These are phyloP conservation scores for Colletotrichum trifolii DNA, from an alignment of 2,329 filamentous ascomycete species.

Conservation along the genomic window DNA sequence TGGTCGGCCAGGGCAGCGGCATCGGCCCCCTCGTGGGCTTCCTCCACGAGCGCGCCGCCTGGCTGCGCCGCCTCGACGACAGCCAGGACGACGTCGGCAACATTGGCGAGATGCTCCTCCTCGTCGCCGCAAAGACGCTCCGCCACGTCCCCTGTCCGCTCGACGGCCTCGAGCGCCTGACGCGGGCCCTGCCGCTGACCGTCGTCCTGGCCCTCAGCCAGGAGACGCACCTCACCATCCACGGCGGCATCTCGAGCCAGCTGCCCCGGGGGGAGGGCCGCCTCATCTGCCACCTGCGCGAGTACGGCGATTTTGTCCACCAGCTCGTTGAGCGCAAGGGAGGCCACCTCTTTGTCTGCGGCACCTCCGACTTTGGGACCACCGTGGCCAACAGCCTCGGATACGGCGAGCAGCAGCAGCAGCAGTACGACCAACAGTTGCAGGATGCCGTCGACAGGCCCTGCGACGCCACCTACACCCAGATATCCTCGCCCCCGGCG, in stretches of 20 bases:
- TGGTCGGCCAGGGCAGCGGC: constrained; percentile 23
- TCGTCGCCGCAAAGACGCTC: constrained; percentile 22
- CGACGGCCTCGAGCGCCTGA: constrained; percentile 17
- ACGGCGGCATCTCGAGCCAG: constrained; percentile 10
- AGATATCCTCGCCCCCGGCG: constrained; percentile 6
- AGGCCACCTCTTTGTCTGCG: constrained; percentile 30
- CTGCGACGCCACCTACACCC: neutral
- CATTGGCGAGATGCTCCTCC: constrained; percentile 15
- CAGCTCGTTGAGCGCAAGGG: constrained; percentile 14
- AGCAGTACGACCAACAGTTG: neutral
- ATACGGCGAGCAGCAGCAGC: constrained; percentile 10
- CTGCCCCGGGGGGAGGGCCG: constrained; percentile 3
- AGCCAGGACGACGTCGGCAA: neutral
- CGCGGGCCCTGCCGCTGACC: constrained; percentile 17
- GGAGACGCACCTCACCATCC: constrained; percentile 24
- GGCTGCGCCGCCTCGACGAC: neutral
- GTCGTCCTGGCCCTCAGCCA: constrained; percentile 24
- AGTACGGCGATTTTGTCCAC: constrained; percentile 9
- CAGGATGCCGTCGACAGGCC: neutral
- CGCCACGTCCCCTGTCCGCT: constrained; percentile 27
- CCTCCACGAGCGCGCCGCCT: constrained; percentile 22
- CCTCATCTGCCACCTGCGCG: constrained; percentile 14
- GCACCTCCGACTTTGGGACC: constrained; percentile 26
- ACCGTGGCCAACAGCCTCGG: constrained; percentile 22
- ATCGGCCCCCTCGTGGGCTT: constrained; percentile 26